Conservation (phyloP, 257 asterid species). For the Lavandula angustifolia region DNA sequence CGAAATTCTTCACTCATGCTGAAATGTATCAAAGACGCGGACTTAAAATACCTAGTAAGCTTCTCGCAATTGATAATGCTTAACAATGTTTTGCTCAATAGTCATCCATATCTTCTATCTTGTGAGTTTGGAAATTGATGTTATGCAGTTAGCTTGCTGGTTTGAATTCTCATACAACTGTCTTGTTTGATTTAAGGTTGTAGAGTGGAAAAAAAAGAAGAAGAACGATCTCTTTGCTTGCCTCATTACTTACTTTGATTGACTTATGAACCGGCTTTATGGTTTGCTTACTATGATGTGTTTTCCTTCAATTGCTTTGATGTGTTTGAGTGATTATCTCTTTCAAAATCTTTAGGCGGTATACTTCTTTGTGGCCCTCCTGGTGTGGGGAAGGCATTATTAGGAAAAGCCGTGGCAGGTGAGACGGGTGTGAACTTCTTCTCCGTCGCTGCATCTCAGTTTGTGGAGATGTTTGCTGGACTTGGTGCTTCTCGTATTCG, state of each 20-base stretch:
- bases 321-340: background rate
- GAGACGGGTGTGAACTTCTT: constrained; percentile 99
- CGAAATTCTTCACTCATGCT: constrained; percentile 95
- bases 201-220: too few relatives aligned
- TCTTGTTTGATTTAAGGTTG: background rate
- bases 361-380: constrained; percentile 99
- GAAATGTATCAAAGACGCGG: constrained; percentile 97
- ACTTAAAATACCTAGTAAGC: constrained; percentile 85
- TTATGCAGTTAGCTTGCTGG: background rate
- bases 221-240: too few relatives aligned
- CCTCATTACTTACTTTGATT: too few relatives aligned
- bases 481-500: constrained; percentile 99
- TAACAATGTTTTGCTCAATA: background rate
- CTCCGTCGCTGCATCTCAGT: constrained; percentile 98
- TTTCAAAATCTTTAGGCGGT: constrained; percentile 64
- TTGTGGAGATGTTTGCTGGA: constrained; percentile 94
- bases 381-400: constrained; percentile 95
- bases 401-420: constrained; percentile 98
- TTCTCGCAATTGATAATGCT: constrained; percentile 14
- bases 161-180: background rate
- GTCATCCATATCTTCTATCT: constrained; percentile 14
- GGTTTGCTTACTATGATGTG: background rate
- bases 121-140: background rate
- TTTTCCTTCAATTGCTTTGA: background rate
- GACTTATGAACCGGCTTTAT: too few relatives aligned